A percentile compares a stretch with the other conserved stretches of the same genome.
Evolutionary conservation across 2,329 filamentous ascomycete genomes (phyloP).

Genomic region (Lasiodiplodia citricola): DNA sequence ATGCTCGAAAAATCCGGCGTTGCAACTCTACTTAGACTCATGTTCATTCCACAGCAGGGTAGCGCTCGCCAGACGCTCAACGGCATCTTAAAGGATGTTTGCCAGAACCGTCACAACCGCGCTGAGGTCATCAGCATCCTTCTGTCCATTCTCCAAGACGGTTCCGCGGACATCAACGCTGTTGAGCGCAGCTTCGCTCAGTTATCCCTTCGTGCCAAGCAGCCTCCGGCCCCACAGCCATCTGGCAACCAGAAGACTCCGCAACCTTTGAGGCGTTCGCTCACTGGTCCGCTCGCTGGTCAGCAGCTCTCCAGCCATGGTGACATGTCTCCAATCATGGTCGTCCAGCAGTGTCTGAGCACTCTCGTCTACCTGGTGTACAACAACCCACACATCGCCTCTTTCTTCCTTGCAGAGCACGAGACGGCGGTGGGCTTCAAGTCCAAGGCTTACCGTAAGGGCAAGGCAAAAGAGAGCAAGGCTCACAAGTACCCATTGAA

Average conservation of each 20-base stretch:
- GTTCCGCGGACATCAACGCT: conserved; percentile 88
- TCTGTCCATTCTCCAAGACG: conserved; percentile 92
- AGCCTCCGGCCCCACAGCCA: conserved; percentile 56
- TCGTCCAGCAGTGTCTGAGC: conserved; percentile 93
- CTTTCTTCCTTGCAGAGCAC: conserved; percentile 93
- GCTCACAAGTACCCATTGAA: conserved; percentile 91
- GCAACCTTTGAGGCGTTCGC: conserved; percentile 75
- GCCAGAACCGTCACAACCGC: conserved; percentile 94
- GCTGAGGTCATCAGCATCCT: conserved; percentile 92
- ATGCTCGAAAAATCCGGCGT: conserved; percentile 97
- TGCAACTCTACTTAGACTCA: conserved; percentile 93
- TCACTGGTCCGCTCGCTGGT: conserved; percentile 63
- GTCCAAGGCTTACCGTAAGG: conserved; percentile 77
- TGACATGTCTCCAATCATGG: conserved; percentile 90
- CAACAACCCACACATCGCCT: conserved; percentile 84
- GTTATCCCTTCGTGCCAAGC: conserved; percentile 87
- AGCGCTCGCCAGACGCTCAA: conserved; percentile 85
- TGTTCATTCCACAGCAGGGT: conserved; percentile 94
- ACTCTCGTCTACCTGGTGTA: conserved; percentile 82
- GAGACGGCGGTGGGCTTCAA: conserved; percentile 81
- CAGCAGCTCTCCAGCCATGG: conserved; percentile 61
- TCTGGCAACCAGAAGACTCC: conserved; percentile 69
- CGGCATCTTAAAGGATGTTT: conserved; percentile 86
- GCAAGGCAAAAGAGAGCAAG: conserved; percentile 84
- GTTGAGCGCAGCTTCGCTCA: conserved; percentile 96